Evolutionary conservation across 352 stramenopile genomes (phyloP).

Genomic region (Aphanomyces invadans): DNA sequence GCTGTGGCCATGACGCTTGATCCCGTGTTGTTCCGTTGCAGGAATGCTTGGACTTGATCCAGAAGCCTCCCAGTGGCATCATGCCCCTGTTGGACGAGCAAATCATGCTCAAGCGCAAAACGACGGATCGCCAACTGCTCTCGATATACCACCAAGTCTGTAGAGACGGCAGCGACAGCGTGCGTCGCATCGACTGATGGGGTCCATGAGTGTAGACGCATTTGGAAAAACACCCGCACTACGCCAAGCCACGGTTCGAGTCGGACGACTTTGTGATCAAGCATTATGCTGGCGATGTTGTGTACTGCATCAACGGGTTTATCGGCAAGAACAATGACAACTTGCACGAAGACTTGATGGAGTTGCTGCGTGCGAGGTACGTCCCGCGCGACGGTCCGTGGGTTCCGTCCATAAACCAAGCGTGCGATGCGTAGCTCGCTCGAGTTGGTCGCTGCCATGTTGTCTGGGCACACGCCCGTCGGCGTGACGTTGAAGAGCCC

Average conservation of each 20-base stretch:
- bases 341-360: conserved; percentile 78
- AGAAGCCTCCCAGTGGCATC: conserved; percentile 69
- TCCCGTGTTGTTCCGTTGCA: neutral
- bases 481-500: conserved; percentile 13
- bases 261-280: conserved; percentile 81
- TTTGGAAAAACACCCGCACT: conserved; percentile 59
- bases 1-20: too few species aligned
- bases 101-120: conserved; percentile 81
- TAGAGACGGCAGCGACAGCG: conserved; percentile 52
- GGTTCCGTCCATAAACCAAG: too few species aligned
- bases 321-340: conserved; percentile 87
- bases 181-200: too few species aligned
- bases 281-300: conserved; percentile 76
- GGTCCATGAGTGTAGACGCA: conserved; percentile 63
- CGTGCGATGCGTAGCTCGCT: conserved; percentile 15
- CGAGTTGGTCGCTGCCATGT: conserved; percentile 1
- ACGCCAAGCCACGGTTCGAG: conserved; percentile 69
- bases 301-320: conserved; percentile 77
- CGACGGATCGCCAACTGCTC: conserved; percentile 72
- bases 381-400: neutral
- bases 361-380: conserved; percentile 54
- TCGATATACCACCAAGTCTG: conserved; percentile 60
- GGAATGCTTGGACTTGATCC: conserved; percentile 65
- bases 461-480: neutral
- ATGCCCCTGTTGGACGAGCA: conserved; percentile 81